Percentiles rank a stretch among this genome's conserved stretches.
These are phyloP conservation scores for Phylloporus scabripes DNA, from an alignment of 768 basidiomycete genomes.

Conservation along the genomic window DNA sequence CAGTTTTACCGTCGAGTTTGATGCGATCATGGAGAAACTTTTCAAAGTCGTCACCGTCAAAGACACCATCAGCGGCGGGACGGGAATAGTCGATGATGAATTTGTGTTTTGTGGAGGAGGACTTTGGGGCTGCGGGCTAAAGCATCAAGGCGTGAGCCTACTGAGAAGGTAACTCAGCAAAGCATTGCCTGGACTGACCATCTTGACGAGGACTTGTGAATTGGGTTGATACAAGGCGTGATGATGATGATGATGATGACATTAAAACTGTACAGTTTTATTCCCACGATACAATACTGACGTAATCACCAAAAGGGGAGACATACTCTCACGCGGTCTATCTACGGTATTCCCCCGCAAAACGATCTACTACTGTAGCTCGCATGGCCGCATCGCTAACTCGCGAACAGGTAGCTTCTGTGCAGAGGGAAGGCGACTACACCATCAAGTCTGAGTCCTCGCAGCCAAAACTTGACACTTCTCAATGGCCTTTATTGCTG, in stretches of 20 bases:
- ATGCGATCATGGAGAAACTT: constrained; percentile 94
- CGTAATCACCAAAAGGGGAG: constrained; percentile 11
- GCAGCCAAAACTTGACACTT: constrained; percentile 82
- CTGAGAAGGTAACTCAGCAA: constrained; percentile 92
- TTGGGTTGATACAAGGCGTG: background rate
- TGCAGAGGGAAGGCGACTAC: constrained; percentile 71
- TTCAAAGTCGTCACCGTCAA: constrained; percentile 62
- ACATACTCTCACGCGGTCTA: constrained; percentile 12
- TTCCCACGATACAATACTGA: constrained; percentile 17
- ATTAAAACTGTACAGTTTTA: constrained; percentile 49
- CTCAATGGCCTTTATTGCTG: constrained; percentile 93
- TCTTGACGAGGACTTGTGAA: constrained; percentile 33
- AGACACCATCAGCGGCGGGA: constrained; percentile 61
- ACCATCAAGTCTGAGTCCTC: constrained; percentile 74
- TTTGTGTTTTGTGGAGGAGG: constrained; percentile 58
- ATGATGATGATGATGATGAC: constrained; percentile 12
- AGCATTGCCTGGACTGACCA: constrained; percentile 76
- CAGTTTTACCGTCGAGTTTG: constrained; percentile 89
- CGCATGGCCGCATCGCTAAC: constrained; percentile 37
- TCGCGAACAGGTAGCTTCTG: constrained; percentile 65
- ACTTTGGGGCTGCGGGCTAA: constrained; percentile 56
- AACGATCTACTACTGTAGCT: background rate
- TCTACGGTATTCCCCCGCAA: constrained; percentile 9
- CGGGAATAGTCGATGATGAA: constrained; percentile 84
- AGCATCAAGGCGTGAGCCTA: constrained; percentile 62